Base-by-base conservation (phyloP, 1,284 basidiomycete species). In the Ustilago hordei region DNA sequence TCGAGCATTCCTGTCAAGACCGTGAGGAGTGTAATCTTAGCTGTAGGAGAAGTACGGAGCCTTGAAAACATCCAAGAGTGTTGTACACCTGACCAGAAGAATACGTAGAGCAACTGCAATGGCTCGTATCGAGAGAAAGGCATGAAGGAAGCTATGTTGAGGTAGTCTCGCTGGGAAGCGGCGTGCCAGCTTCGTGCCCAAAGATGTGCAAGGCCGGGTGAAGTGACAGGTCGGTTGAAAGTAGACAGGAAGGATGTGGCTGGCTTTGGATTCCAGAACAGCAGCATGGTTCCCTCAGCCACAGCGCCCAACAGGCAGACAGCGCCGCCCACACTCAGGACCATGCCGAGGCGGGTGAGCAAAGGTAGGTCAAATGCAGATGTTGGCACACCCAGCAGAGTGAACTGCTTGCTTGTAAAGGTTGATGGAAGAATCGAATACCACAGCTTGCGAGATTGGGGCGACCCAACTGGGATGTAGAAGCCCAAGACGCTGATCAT, bases 151-250 rank as follows among this genome's bases (percentile, higher is more conserved):
- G 68, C 68, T 41, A 75, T 35, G 50, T 58, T 63, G 53, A 70
- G 57, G 23, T 75, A 75, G 52, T 75, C 73, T 0, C 73, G 60
- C 45, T 75, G 73, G 43, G 73, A 70, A 19, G 55, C 58, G 6
- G 60, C 36, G 32, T 76, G 74, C 74, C 74, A 76, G 66, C 74
- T 72, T 8, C 74, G 61, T 9, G 69, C 69, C 74, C 74, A 76
- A 8, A 76, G 36, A 5, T 66, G 43, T 2, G 65, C 63, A 23
- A 76, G 45, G 1, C 61, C 58, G 0, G 74, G 62, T 19, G 69
- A 65, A 0, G 65, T 69, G n/a, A 76, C 0, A 5, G 66, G 62
- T 3, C 60, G 58, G 8, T 76, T 69, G 47, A 76, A 76, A 1
- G 69, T 53, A 0, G 74, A 32, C 0, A 76, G 60, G 34, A 72